A percentile compares a stretch with the other conserved stretches of the same genome.
Conservation (phyloP, 257 asterid species). For the Solanum pinnatisectum region DNA sequence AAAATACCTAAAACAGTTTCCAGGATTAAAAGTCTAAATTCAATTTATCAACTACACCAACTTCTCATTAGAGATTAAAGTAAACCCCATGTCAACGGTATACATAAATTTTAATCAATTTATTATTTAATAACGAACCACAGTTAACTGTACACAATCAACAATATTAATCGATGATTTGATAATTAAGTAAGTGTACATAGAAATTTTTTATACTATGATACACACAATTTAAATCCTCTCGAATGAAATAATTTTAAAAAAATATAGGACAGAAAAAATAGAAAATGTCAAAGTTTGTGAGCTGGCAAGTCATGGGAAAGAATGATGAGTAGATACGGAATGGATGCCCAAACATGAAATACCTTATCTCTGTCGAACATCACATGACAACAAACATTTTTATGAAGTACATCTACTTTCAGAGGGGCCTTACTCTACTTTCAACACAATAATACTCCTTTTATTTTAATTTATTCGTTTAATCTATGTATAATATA, state of each 20-base stretch:
- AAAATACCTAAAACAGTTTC: background rate
- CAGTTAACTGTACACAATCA: background rate
- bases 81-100: background rate
- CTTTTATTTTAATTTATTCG: too few species aligned
- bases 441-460: too few species aligned
- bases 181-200: background rate
- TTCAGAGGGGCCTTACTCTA: too few species aligned
- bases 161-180: background rate
- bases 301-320: background rate
- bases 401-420: background rate
- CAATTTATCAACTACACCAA: background rate
- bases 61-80: background rate
- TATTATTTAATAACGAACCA: background rate
- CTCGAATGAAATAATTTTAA: background rate
- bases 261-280: background rate
- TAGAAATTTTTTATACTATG: too few species aligned
- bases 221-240: background rate
- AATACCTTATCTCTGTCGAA: constrained; percentile 23
- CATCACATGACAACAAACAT: constrained; percentile 5
- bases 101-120: background rate
- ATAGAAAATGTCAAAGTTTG: background rate
- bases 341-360: background rate
- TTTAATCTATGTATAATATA: too few species aligned
- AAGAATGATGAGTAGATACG: background rate
- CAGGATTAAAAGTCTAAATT: background rate